Percentiles rank a stretch among this genome's conserved stretches.
phyloP scores from a whole-genome alignment of 345 rosid species.

The Euphorbia pulcherrima region DNA sequence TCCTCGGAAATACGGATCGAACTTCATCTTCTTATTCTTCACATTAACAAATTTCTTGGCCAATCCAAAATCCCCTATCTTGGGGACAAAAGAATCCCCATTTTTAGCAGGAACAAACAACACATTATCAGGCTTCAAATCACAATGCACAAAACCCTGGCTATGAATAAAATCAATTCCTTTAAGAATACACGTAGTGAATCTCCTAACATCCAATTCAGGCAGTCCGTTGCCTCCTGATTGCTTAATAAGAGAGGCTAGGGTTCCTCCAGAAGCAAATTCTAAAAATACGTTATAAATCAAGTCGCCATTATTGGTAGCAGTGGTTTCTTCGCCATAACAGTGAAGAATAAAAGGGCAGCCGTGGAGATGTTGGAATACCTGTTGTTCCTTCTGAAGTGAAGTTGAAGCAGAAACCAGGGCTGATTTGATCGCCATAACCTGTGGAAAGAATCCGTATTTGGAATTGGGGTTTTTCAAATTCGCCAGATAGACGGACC shows the following conservation, averaged over 20 bases:
- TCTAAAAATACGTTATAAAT: constrained; percentile 56
- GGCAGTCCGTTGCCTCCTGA: constrained; percentile 34
- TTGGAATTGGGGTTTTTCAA: too few species aligned
- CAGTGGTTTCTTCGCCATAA: constrained; percentile 40
- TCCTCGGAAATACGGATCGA: too few species aligned
- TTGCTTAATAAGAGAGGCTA: constrained; percentile 35
- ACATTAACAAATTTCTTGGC: constrained; percentile 41
- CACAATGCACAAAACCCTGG: too few species aligned
- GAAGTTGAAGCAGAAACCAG: too few species aligned
- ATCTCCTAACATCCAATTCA: too few species aligned
- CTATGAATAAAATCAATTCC: too few species aligned
- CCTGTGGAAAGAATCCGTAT: too few species aligned
- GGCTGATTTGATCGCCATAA: too few species aligned
- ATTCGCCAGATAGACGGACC: too few species aligned
- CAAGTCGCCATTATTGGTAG: constrained; percentile 35
- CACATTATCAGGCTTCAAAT: too few species aligned
- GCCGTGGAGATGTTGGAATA: constrained; percentile 33
- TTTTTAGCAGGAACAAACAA: background rate
- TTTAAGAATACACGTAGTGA: too few species aligned
- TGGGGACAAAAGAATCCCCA: constrained; percentile 25
- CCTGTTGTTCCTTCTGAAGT: constrained; percentile 47
- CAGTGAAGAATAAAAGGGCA: constrained; percentile 50
- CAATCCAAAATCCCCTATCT: constrained; percentile 71
- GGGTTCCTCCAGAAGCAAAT: constrained; percentile 62
- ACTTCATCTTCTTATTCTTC: constrained; percentile 13